phyloP scores from a whole-genome alignment of 2,329 filamentous ascomycete genomes.

The Westerdykella ornata region DNA sequence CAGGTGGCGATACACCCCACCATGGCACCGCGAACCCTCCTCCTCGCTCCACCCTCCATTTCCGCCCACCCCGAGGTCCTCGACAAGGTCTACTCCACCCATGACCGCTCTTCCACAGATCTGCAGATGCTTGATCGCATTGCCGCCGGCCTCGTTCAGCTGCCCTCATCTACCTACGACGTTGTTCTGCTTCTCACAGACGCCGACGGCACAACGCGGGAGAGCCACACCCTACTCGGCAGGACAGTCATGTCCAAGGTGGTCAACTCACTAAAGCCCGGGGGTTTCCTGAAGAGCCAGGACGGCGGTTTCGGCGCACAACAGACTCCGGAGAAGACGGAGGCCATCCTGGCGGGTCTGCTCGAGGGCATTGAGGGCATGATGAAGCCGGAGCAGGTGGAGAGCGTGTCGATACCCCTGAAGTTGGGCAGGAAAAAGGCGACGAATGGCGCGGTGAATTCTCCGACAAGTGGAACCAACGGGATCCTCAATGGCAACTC shows the following conservation, averaged over 20 bases:
- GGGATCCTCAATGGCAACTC: constrained; percentile 28
- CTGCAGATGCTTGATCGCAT: constrained; percentile 97
- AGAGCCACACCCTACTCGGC: constrained; percentile 59
- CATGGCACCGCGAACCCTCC: constrained; percentile 57
- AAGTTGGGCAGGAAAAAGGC: constrained; percentile 59
- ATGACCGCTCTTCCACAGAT: constrained; percentile 72
- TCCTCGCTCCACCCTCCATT: constrained; percentile 85
- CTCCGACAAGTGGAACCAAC: constrained; percentile 21
- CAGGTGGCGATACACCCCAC: constrained; percentile 14
- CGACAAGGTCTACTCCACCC: constrained; percentile 60
- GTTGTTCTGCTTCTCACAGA: constrained; percentile 77
- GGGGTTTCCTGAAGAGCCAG: constrained; percentile 62
- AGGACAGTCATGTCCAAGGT: constrained; percentile 63
- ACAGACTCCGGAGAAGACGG: constrained; percentile 53
- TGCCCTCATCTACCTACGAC: constrained; percentile 74
- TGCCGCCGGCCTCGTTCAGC: constrained; percentile 68
- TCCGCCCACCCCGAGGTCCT: constrained; percentile 77
- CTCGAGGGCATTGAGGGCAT: constrained; percentile 59
- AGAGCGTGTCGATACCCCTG: constrained; percentile 54
- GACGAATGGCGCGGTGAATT: constrained; percentile 19
- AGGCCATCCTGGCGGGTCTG: constrained; percentile 78
- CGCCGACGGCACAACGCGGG: constrained; percentile 56
- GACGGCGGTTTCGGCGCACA: constrained; percentile 52
- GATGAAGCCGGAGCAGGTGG: constrained; percentile 61
- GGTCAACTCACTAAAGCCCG: constrained; percentile 62